Evolutionary conservation across 2,329 filamentous ascomycete genomes (phyloP), one percentile per base, ranked within the genome.

Genomic region (Hypoxylon sp.): DNA sequence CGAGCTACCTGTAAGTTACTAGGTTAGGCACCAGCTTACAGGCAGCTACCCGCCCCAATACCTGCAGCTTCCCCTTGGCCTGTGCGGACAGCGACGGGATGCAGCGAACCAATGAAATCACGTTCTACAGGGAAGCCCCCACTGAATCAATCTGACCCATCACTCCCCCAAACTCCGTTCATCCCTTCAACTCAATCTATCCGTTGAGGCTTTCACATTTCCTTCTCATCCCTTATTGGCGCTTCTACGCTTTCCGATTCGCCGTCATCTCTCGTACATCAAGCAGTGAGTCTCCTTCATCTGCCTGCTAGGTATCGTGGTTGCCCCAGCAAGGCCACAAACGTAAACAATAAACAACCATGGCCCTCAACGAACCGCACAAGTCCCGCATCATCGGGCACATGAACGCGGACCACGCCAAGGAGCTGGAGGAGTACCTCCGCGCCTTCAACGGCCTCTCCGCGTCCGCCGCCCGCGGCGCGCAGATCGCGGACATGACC

Each of bases 371-470:
- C 59, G 80, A 80, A 41, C 83, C 82, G 0, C 80, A 83, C 64
- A 89, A 89, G 75, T 74, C 83, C 63, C 88, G 90, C 64, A 90
- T 93, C 78, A 87, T 95, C 76, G 84, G 84, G 34, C 94, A 98
- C 83, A 96, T 98, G 93, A 97, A 98, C 82, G 83, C 83, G 46
- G 91, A 95, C 79, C 95, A 97, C 81, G 82, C 85, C 56, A 86
- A 88, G 73, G 93, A 93, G 63, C 88, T 97, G 53, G 82, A 87
- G 63, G 86, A 91, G 76, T 97, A 94, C 80, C 87, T 97, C n/a
- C 89, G 89, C 70, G 87, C 93, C 79, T 93, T 89, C 82, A 84
- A 82, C 76, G 79, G 83, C 14, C 82, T 93, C 48, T 86, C 89
- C 14, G 75, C 85, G 6, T 79, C 81, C 65, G 81, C 85, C 53